These are phyloP conservation scores for Coemansia sp. DNA, from an alignment of 192 early-diverging fungal species.

Conservation along the genomic window DNA sequence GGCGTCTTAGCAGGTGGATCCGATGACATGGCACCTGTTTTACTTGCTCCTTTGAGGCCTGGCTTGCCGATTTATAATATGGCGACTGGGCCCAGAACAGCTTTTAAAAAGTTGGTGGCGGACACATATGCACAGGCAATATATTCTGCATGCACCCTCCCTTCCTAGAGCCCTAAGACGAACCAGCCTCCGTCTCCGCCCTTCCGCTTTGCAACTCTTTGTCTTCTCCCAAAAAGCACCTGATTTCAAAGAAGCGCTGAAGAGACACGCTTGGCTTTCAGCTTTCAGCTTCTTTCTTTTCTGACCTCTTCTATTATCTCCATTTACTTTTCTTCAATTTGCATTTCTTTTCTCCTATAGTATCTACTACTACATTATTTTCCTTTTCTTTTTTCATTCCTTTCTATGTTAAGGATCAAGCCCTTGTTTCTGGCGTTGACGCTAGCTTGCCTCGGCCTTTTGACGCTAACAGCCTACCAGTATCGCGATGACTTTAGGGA, in stretches of 20 bases:
- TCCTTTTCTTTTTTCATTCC: background rate
- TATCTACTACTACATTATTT: background rate
- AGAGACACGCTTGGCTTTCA: background rate
- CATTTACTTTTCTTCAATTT: background rate
- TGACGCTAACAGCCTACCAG: constrained; percentile 29
- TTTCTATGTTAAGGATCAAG: constrained; percentile 31
- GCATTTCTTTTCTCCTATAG: background rate
- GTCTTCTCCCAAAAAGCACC: background rate
- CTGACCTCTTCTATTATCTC: background rate
- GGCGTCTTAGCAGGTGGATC: background rate
- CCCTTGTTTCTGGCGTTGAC: constrained; percentile 18
- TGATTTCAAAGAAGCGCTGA: too few species aligned
- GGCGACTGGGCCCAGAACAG: background rate
- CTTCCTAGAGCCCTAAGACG: background rate
- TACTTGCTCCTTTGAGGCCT: background rate
- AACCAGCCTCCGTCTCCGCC: background rate
- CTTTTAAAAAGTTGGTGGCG: too few species aligned
- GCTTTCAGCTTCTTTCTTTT: background rate
- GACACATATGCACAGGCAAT: background rate
- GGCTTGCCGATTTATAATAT: background rate
- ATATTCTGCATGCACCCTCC: background rate
- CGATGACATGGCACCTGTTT: background rate
- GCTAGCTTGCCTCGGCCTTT: constrained; percentile 19
- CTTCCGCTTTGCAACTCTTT: background rate
- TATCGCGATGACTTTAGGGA: constrained; percentile 42